Evolutionary conservation across 2,329 filamentous ascomycete species (phyloP), one percentile per base, ranked within the genome.

Genomic region (Lasiodiplodia gonubiensis): DNA sequence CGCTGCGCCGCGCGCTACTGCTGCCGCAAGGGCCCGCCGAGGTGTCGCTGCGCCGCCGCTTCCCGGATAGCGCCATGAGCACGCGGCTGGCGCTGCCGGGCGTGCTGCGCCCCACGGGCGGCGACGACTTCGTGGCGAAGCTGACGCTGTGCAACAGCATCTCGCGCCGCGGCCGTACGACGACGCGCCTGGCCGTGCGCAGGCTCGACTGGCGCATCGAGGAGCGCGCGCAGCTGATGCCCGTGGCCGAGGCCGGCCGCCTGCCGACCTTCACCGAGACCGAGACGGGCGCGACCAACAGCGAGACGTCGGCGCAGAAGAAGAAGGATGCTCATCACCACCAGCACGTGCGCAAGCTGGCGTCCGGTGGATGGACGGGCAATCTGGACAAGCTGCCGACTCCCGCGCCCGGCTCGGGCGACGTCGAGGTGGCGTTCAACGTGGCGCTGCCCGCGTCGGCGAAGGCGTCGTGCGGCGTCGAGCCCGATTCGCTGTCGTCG

Each of bases 131-230:
- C 39, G 16, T 25, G 11, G 57, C 57, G 7, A 16, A 8, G 3
- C 25, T 60, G 8, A 33, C 57, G 2, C 25, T 60, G 8, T 21
- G 25, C 57, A 14, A 14, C 57, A 60, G n/a, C 57, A 42, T 48
- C 14, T 48, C 57, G 2, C 57, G 39, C 25, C 57, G 39, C 23
- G 57, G 57, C 39, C 57, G 57, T 39, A 60, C 57, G 23, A 23
- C 57, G 16, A 33, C 57, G 57, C 57, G 46, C 25, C 25, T 60
- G 8, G 25, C 23, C 7, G 25, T 60, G 39, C 57, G 57, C 7
- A 25, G 57, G 2, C 39, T 60, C 7, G 57, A 60, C 57, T 60
- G 57, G 57, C 57, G 57, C 57, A 33, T 60, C 39, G 57, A 60
- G 18, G 57, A 60, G 39, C 57, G 39, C 23, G 23, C 57, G 7